A percentile compares a stretch with the other conserved stretches of the same genome.
phyloP scores from a whole-genome alignment of 306 rosid genomes.

The Quercus rubra region DNA sequence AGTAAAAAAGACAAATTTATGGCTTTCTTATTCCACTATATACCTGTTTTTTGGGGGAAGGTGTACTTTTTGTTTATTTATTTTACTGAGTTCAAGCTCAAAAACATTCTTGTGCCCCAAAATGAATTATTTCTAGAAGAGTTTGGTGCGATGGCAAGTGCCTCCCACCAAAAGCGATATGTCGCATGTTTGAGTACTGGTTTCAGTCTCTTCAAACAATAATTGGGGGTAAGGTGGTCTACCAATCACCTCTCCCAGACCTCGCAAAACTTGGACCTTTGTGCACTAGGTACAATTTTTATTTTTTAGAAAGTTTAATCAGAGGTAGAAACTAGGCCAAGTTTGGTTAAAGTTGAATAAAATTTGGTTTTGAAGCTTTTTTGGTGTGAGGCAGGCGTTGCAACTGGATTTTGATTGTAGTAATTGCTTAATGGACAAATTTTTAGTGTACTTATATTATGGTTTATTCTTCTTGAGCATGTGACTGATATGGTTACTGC shows the following conservation, averaged over 20 bases:
- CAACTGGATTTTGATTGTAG: not conserved
- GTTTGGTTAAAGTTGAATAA: not conserved
- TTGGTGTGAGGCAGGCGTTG: not conserved
- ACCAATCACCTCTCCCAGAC: too few species aligned
- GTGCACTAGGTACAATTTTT: too few species aligned
- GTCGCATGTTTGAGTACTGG: too few species aligned
- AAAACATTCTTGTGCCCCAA: not conserved
- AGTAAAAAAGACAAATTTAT: not conserved
- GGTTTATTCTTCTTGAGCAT: not conserved
- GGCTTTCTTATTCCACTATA: not conserved
- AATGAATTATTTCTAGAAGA: not conserved
- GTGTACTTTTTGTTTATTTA: not conserved
- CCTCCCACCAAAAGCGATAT: too few species aligned
- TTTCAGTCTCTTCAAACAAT: too few species aligned
- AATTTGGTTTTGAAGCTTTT: not conserved
- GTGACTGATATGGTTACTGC: not conserved
- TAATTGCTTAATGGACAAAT: not conserved
- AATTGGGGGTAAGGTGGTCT: too few species aligned
- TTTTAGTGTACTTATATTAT: not conserved
- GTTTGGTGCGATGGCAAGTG: too few species aligned
- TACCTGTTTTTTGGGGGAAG: not conserved
- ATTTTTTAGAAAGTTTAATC: not conserved
- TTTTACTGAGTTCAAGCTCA: not conserved
- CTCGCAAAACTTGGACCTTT: too few species aligned
- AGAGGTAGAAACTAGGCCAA: not conserved